These are phyloP conservation scores for Linnemannia hyalina DNA, from an alignment of 192 early-diverging fungal genomes.

Conservation along the genomic window DNA sequence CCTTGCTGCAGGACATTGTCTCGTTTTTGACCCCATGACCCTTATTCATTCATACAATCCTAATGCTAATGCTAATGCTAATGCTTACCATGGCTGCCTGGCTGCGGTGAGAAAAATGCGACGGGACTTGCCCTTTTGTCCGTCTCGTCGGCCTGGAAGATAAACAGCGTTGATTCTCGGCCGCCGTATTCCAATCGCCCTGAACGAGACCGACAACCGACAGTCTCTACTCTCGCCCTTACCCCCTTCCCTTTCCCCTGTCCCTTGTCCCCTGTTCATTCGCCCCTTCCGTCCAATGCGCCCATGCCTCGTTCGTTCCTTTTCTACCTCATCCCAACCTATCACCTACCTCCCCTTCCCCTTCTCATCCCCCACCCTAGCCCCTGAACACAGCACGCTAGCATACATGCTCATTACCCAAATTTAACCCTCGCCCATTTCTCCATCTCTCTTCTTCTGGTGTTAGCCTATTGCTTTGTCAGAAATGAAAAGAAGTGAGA, in stretches of 20 bases:
- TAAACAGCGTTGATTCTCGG: not conserved
- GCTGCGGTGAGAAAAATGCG: no score
- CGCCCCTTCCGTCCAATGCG: no score
- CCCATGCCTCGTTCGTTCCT: not conserved
- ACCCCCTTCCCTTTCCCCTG: not conserved
- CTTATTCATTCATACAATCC: not conserved
- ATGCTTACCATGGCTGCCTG: not conserved
- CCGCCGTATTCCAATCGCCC: not conserved
- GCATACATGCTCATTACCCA: not conserved
- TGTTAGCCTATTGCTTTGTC: not conserved
- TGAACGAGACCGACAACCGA: not conserved
- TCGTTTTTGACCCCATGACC: constrained; percentile 4
- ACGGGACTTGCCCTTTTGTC: no score
- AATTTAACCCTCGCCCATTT: not conserved
- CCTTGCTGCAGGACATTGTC: not conserved
- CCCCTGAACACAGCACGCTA: constrained; percentile 6
- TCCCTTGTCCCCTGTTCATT: not conserved
- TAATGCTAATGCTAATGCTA: not conserved
- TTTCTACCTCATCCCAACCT: not conserved
- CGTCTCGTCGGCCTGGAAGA: not conserved
- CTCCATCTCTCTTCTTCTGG: not conserved
- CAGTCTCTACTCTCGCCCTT: no score
- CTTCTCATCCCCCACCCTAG: not conserved
- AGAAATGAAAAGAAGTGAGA: not conserved
- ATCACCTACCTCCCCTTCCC: not conserved